Base-by-base conservation (phyloP, 805 yeast species). In the Zygotorulaspora sp. region DNA sequence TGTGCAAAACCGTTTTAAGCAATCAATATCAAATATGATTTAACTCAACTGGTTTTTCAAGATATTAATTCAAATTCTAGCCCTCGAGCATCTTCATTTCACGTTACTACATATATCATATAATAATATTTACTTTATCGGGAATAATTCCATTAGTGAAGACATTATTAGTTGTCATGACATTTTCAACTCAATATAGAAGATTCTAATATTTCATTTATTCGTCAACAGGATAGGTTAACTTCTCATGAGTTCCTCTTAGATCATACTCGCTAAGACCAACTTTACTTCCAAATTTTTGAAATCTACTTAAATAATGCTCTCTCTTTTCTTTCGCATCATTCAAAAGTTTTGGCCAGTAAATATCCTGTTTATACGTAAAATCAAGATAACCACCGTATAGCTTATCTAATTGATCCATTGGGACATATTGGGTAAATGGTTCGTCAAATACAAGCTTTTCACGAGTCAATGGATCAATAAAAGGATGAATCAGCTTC, bases 391-490 rank as follows among this genome's bases (percentile, higher is more conserved):
- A 60, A 4, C 99, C 99, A 23, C 94, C 95, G 54, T 86, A 90
- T 22, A 78, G 80, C 53, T 73, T 70, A 57, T 88, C 97, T 45
- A 92, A 72, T 61, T 88, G 96, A 38, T 77, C 82, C 18, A 62
- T 62, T 1, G 95, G 95, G 10, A 88, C 92, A 53, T 83, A 90
- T 23, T 85, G 68, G 15, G 78, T 73, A 63, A 89, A 86, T 11
- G 96, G 95, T 51, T 88, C 86, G 59, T 86, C 94, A 58, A 80
- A 92, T 3, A 88, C 94, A 47, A 92, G 74, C 66, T 92, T 92
- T 62, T 89, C 96, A 45, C 95, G 74, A 1, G 99, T 92, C 55
- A 86, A 66, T 7, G 98, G 97, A 58, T 92, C 98, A 48, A 92
- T 92, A 61, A 92, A 92, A 4, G 99, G 98, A 53, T 85, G 86